Base-by-base conservation (phyloP, 768 basidiomycete genomes). In the Trametes sanguinea region DNA sequence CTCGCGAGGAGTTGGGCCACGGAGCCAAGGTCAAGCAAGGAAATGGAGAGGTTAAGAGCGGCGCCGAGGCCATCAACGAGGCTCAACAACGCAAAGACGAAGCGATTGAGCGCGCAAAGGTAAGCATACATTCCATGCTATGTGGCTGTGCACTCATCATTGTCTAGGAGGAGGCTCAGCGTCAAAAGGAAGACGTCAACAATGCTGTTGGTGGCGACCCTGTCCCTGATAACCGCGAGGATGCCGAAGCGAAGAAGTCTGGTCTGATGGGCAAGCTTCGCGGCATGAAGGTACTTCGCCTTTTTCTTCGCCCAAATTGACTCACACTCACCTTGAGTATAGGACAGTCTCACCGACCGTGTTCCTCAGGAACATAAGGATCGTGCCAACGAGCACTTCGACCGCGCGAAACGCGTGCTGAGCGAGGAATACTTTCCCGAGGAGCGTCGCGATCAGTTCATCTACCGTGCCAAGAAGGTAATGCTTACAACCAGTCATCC, bases 381-480 rank as follows among this genome's bases (percentile, higher is more conserved):
- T 9, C 75, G 70, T 11, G 82, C 78, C 0, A 73, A 78, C 37
- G 83, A 88, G 6, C 78, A 86, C 11, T 52, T 79, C 46, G 82
- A 90, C 48, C 80, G 82, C 14, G 81, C 85, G 29, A 85, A 84
- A 69, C 79, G 86, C 35, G 90, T 92, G 74, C 67, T 97, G 54
- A 75, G 76, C 14, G 92, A 95, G 51, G 91, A 95, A 42, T 90
- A 89, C 67, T 95, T 97, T 81, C 95, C 95, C 0, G 81, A 89
- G 67, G 95, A 95, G 74, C 81, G 96, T 22, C 83, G 93, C 27
- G 93, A 96, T 56, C 93, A 93, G 70, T 97, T 94, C 75, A 90
- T 98, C 70, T 96, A 89, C 79, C 85, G 96, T 11, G 83, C 86
- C 6, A 98, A 98, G 81, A 98, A 97, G 85, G 90, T 88, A 27